Percentiles rank a stretch among this genome's conserved stretches.
Conservation (phyloP, 2,329 filamentous ascomycete species). For the Nigrospora oryzae region DNA sequence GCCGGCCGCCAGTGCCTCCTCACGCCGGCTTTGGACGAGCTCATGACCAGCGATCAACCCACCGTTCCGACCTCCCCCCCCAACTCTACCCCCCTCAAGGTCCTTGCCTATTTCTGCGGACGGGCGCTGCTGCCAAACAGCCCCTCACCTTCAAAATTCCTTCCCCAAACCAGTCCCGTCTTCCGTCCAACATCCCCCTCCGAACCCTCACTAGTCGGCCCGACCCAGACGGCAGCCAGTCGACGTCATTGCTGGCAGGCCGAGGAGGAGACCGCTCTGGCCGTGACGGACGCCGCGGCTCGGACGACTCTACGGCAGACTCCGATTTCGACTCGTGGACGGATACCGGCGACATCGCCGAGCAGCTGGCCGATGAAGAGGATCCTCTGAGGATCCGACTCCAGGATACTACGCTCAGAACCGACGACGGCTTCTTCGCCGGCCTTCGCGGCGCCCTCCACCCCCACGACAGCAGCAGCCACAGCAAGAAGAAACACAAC, state of each 20-base stretch:
- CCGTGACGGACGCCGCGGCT: conserved; percentile 30
- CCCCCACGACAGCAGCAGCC: neutral
- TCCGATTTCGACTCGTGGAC: conserved; percentile 75
- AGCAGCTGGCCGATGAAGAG: conserved; percentile 77
- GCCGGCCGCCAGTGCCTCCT: too few species aligned
- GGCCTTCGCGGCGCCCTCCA: conserved; percentile 27
- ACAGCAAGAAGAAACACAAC: conserved; percentile 27
- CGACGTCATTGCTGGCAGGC: conserved; percentile 36
- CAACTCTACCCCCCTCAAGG: neutral
- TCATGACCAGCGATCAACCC: neutral
- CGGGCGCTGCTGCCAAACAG: conserved; percentile 70
- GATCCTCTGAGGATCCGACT: conserved; percentile 71
- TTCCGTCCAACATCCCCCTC: conserved; percentile 80
- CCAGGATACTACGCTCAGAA: conserved; percentile 50
- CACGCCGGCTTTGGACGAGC: too few species aligned
- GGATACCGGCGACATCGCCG: conserved; percentile 89
- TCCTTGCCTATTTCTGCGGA: conserved; percentile 27
- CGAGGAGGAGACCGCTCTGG: too few species aligned
- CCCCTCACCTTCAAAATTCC: conserved; percentile 80
- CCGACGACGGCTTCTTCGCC: conserved; percentile 51
- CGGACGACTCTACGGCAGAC: conserved; percentile 41
- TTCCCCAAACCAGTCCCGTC: conserved; percentile 58
- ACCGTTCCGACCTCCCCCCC: conserved; percentile 1
- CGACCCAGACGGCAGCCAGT: conserved; percentile 28
- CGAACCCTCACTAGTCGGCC: conserved; percentile 51